Base-by-base conservation (phyloP, 2,329 filamentous ascomycete genomes). In the Metarhizium guizhouense region DNA sequence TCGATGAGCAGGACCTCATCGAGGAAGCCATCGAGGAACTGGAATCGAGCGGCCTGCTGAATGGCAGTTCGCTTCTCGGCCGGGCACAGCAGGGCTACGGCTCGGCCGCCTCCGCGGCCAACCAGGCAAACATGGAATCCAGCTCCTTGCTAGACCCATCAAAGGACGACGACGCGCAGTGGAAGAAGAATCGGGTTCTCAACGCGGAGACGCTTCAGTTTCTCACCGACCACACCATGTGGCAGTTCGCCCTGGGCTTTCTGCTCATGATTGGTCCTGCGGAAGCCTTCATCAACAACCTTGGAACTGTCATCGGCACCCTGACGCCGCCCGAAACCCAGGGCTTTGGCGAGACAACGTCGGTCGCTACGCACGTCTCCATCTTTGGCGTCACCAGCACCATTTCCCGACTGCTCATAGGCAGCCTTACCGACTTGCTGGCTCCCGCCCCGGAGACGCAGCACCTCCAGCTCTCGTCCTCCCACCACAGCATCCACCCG, bases 231-330 rank as follows among this genome's bases (percentile, higher is more conserved):
- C 85, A 82, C 58, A 96, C 91, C 13, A 97, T 97, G 93, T 99
- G 93, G 93, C 88, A 85, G 67, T 86, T 99, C 62, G 90, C 93
- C 0, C 75, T 86, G 1, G 92, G 91, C 20, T 97, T 99, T 72
- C 90, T 97, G 70, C 81, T 97, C 59, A 89, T 96, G 63, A 89
- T 92, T 54, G 94, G 94, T 0, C 93, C 94, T 0, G 93, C 92
- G n/a, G 94, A 99, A 72, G 89, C 93, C 11, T 99, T 96, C 69
- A 91, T 97, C 73, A 99, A 97, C 74, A 99, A 97, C 64, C 76
- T 99, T 10, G 94, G 94, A 40, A 96, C 92, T 29, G 86, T 99
- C 58, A 92, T 97, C 63, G 87, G 88, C 62, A 95, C 93, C 0
- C 77, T 96, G 3, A 89, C 88, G 48, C 81, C 80, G 14, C 84